A percentile compares a stretch with the other conserved stretches of the same genome.
Conservation (phyloP, 208 protist species). For the Wallacemonas rigidus region DNA sequence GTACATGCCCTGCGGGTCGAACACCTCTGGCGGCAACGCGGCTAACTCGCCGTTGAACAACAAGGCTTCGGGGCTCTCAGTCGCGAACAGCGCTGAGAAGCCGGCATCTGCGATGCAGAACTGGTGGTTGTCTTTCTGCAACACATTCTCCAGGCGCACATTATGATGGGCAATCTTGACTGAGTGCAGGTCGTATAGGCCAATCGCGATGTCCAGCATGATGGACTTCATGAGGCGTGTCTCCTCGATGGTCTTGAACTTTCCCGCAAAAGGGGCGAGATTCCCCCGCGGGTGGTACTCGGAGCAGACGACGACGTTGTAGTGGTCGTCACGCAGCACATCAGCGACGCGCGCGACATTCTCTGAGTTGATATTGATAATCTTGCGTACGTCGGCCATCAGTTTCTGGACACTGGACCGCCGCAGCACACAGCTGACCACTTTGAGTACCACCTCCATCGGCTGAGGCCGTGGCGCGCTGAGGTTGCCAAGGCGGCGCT, state of each 20-base stretch:
- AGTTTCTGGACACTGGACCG: conserved; percentile 44
- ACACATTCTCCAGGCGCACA: conserved; percentile 80
- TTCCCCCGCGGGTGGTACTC: conserved; percentile 52
- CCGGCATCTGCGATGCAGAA: conserved; percentile 77
- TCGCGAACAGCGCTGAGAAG: conserved; percentile 70
- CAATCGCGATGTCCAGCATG: conserved; percentile 57
- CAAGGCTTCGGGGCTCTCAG: conserved; percentile 74
- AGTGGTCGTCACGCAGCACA: conserved; percentile 75
- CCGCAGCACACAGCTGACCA: conserved; percentile 73
- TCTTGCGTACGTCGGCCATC: conserved; percentile 52
- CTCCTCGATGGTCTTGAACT: conserved; percentile 35
- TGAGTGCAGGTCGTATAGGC: conserved; percentile 72
- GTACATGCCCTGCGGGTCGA: conserved; percentile 49
- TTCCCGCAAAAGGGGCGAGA: conserved; percentile 42
- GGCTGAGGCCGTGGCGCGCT: neutral
- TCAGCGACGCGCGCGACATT: conserved; percentile 62
- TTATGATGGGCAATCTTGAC: conserved; percentile 84
- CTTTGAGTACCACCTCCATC: conserved; percentile 50
- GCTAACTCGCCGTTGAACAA: conserved; percentile 84
- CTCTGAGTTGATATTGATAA: conserved; percentile 55
- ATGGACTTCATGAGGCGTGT: conserved; percentile 54
- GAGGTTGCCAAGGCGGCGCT: neutral
- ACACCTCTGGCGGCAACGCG: conserved; percentile 80
- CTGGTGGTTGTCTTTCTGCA: conserved; percentile 47
- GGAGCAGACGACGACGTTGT: conserved; percentile 79